phyloP scores from a whole-genome alignment of 176 grass and related monocot species.

The Poa annua region DNA sequence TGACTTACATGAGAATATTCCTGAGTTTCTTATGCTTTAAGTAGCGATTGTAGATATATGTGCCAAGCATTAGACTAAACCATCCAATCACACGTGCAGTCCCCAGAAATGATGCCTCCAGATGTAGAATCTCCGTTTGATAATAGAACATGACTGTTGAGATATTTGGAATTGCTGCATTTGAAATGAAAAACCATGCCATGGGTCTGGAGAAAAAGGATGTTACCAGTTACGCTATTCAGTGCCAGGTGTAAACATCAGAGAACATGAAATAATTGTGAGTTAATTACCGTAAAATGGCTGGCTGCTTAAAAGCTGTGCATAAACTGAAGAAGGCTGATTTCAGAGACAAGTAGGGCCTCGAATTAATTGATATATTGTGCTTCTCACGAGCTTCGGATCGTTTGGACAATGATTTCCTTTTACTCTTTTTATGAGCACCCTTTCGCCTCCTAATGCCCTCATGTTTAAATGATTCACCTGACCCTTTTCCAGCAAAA shows the following conservation, averaged over 20 bases:
- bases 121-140: conserved; percentile 70
- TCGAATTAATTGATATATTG: conserved; percentile 28
- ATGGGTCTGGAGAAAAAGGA: conserved; percentile 61
- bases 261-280: conserved; percentile 14
- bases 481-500: conserved; percentile 25
- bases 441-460: conserved; percentile 47
- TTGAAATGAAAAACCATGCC: conserved; percentile 88
- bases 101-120: conserved; percentile 84
- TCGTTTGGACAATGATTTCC: conserved; percentile 29
- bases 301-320: conserved; percentile 62
- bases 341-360: conserved; percentile 53
- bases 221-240: conserved; percentile 18
- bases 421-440: conserved; percentile 53
- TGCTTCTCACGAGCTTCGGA: conserved; percentile 43
- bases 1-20: conserved; percentile 73
- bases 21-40: conserved; percentile 73
- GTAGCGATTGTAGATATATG: conserved; percentile 73
- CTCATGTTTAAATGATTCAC: conserved; percentile 43
- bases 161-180: conserved; percentile 75
- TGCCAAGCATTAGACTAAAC: conserved; percentile 79
- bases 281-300: conserved; percentile 60
- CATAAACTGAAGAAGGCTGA: conserved; percentile 60
- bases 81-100: conserved; percentile 74
- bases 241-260: conserved; percentile 23
- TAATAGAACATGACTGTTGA: conserved; percentile 91